Evolutionary conservation across 169 alveolate species (phyloP), one percentile per base, ranked within the genome.

Genomic region (Plasmodium gallinaceum): DNA sequence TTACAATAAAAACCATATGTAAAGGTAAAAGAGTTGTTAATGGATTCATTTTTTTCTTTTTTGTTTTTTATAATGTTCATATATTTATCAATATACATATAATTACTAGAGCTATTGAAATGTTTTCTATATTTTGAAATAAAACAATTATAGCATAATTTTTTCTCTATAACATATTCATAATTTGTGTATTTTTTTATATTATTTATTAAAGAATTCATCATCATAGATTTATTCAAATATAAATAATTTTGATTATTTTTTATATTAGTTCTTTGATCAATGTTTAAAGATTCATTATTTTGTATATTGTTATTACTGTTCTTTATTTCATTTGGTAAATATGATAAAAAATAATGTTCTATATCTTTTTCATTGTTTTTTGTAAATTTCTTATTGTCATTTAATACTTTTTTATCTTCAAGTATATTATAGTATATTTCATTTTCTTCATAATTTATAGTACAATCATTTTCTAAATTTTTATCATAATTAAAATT

Each of bases 1-100:
- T 57, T 69, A 26, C 64, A 32, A 46, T 57, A 68, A 83, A 83
- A 83, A 7, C 91, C 91, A 42, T 83, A 83, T 42, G 46, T 83
- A 69, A 83, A 83, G 20, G 58, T 43, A 71, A 57, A 68, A 0
- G 91, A 51, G 42, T 61, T 61, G 7, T 61, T 24, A 3, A 8
- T 24, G 9, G 2, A 7, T 57, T 22, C 70, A 61, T 18, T 61
- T 68, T 22, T 46, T 57, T 26, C 6, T 26, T 12, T 52, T 60
- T 54, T 69, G 4, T 80, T 68, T 43, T 43, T 68, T 83, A 37
- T 39, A 7, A 16, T 10, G 24, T 73, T 73, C 71, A 54, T 1
- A 14, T 60, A 54, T 62, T 83, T 43, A 83, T 70, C 39, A 54
- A 69, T 54, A 45, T 43, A 54, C 22, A 39, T 12, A 54, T 24